Base-by-base conservation (phyloP, 1,284 basidiomycete species). In the Austroboletus rostrupii region DNA sequence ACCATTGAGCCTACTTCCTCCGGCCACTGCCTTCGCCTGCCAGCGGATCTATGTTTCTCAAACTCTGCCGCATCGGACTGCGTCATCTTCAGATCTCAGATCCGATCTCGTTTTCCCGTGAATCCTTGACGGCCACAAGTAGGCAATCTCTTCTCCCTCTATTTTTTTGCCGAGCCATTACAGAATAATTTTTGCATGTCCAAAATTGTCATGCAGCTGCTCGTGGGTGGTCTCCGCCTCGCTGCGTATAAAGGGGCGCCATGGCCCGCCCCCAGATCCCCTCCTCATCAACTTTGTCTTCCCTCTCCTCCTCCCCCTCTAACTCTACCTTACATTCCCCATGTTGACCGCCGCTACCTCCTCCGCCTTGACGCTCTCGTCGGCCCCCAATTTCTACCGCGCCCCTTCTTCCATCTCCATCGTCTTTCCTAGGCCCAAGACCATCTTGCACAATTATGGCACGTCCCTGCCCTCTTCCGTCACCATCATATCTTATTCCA, bases 211-310 rank as follows among this genome's bases (percentile, higher is more conserved):
- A 57, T 60, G 50, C 52, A 52, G 50, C 37, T 43, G 47, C 52
- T 46, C 58, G 54, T 59, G 60, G 62, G 54, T 63, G 53, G 53
- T 47, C 35, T 46, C 45, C 45, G 41, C 44, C 45, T 55, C 50
- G 50, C 48, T 33, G 41, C 57, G 57, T 64, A 79, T 78, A 74
- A 79, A 79, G 70, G 68, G 65, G 60, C 62, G 52, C 52, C 56
- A 55, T 48, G 44, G 43, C 60, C 62, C 59, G 48, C 49, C 57
- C 36, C 57, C 53, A 58, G 55, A 19, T 43, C 62, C 60, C 57
- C 48, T 54, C 65, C 61, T 28, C 61, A 66, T 57, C 58, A 57
- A 49, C 61, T 50, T 54, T 57, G 48, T 52, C 53, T 56, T 53
- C 43, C 46, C 52, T 52, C 48, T 43, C 52, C 49, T 48, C 52